Conservation (phyloP, 192 early-diverging fungal genomes). For the Thamnidium elegans region DNA sequence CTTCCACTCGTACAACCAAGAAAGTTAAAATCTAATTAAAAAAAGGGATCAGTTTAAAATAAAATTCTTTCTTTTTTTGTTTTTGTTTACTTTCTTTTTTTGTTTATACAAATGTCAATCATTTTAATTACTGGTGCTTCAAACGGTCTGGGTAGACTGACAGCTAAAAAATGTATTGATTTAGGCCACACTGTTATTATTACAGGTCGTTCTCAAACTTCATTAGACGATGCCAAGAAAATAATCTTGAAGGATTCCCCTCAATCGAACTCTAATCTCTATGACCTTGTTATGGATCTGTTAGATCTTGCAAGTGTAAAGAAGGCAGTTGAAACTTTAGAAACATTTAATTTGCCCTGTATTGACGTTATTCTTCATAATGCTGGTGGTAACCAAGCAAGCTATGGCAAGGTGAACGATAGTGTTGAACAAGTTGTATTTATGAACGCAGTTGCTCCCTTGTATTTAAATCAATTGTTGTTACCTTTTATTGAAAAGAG, state of each 20-base stretch:
- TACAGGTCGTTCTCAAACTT: slow-evolving; percentile 14
- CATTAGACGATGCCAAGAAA: background rate
- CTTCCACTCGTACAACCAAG: too few species aligned
- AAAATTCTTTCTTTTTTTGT: background rate
- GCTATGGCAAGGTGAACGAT: background rate
- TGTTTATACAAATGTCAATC: slow-evolving; percentile 32
- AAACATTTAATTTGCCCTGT: slow-evolving; percentile 8
- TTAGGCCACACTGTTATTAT: slow-evolving; percentile 52
- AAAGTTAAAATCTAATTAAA: too few species aligned
- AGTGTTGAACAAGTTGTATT: slow-evolving; percentile 22
- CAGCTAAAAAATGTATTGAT: slow-evolving; percentile 64
- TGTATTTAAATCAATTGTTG: slow-evolving; percentile 22
- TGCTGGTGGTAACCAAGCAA: slow-evolving; percentile 3
- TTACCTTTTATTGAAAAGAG: slow-evolving; percentile 21
- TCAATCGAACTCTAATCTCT: background rate
- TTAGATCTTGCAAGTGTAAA: slow-evolving; percentile 14
- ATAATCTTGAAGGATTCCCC: slow-evolving; percentile 4
- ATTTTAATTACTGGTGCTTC: slow-evolving; percentile 35
- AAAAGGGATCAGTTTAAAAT: too few species aligned
- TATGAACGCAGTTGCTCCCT: slow-evolving; percentile 17
- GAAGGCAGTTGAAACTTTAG: slow-evolving; percentile 10
- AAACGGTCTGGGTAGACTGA: slow-evolving; percentile 44
- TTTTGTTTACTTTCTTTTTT: background rate
- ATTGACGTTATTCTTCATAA: slow-evolving; percentile 26
- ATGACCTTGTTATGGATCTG: slow-evolving; percentile 15